Conservation (phyloP, 2,329 filamentous ascomycete species). For the Botrytis byssoidea region DNA sequence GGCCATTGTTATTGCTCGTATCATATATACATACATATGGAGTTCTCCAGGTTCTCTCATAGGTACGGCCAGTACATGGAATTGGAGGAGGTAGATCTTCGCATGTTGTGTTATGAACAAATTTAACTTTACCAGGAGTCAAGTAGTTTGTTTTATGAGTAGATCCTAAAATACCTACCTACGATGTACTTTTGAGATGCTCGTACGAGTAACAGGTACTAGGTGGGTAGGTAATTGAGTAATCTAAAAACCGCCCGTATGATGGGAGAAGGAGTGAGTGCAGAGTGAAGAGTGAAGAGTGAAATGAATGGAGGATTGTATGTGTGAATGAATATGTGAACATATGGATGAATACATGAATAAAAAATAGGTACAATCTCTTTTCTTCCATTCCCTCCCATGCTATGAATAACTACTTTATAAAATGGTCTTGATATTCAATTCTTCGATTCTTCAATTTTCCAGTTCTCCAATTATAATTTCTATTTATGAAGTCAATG, state of each 20-base stretch:
- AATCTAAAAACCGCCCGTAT: neutral
- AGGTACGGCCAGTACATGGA: neutral
- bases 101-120: neutral
- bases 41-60: neutral
- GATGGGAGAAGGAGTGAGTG: neutral
- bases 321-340: neutral
- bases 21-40: neutral
- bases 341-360: neutral
- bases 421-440: neutral
- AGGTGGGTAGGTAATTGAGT: neutral
- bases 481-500: neutral
- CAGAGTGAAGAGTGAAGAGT: neutral
- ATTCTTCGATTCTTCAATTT: neutral
- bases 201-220: neutral
- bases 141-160: neutral
- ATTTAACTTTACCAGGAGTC: neutral
- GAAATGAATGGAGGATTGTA: neutral
- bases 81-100: neutral
- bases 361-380: neutral
- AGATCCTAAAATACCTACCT: neutral
- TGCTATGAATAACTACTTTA: neutral
- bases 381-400: neutral
- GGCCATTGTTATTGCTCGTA: neutral
- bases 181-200: neutral
- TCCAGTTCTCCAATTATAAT: neutral